Evolutionary conservation across 129 eudicot genomes (phyloP).

Genomic region (sunflower (Helianthus annuus)): DNA sequence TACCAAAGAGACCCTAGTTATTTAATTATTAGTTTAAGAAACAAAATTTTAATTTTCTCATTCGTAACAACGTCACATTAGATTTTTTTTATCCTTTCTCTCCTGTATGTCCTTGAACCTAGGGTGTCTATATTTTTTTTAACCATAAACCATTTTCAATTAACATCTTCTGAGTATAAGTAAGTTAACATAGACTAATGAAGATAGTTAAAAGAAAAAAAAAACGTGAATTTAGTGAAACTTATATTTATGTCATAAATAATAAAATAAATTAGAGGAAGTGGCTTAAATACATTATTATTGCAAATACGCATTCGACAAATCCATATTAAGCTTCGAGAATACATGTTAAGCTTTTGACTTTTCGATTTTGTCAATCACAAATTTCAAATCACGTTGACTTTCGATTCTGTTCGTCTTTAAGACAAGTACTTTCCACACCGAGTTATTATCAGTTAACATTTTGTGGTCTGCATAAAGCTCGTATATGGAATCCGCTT

Average conservation of each 20-base stretch:
- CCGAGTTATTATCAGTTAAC: not conserved
- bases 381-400: conserved; percentile 59
- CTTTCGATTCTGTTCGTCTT: conserved; percentile 48
- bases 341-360: conserved; percentile 4
- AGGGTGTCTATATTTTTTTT: not conserved
- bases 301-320: not conserved
- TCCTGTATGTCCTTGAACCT: too few species aligned
- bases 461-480: conserved; percentile 6
- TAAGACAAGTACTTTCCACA: conserved; percentile 15
- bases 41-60: too few species aligned
- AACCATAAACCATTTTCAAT: not conserved
- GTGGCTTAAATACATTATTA: not conserved
- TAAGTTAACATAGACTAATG: not conserved
- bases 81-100: too few species aligned
- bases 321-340: not conserved
- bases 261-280: not conserved
- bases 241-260: not conserved
- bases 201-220: too few species aligned
- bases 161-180: not conserved
- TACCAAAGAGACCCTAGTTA: too few species aligned
- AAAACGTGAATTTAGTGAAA: not conserved
- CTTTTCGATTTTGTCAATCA: conserved; percentile 57
- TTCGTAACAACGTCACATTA: too few species aligned
- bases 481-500: conserved; percentile 10
- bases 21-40: too few species aligned